Evolutionary conservation across 495 filamentous ascomycete genomes (phyloP).

Genomic region (Xylona heveae): DNA sequence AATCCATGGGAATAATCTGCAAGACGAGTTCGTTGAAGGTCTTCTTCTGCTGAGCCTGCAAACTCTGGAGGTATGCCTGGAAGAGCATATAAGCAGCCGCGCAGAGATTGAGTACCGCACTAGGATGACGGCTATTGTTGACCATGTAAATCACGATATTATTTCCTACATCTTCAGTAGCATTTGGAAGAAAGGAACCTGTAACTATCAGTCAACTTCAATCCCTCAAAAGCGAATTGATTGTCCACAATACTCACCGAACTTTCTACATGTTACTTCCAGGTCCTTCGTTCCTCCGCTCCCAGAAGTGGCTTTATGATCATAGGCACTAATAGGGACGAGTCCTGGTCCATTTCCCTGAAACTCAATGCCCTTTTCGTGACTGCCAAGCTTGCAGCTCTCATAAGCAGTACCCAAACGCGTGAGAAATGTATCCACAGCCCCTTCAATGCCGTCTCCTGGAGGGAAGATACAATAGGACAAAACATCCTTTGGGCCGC

Average conservation of each 20-base stretch:
- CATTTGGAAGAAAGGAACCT: conserved; percentile 23
- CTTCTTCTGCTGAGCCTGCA: conserved; percentile 22
- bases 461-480: conserved; percentile 63
- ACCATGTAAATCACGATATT: conserved; percentile 78
- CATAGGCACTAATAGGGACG: conserved; percentile 24
- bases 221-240: background rate
- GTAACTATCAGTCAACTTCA: background rate
- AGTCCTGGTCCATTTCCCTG: conserved; percentile 34
- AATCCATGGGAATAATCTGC: conserved; percentile 58
- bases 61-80: conserved; percentile 38
- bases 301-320: conserved; percentile 7
- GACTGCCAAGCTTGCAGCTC: conserved; percentile 52
- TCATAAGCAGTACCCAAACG: conserved; percentile 58
- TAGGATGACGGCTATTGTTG: conserved; percentile 45
- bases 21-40: conserved; percentile 49
- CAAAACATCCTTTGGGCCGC: conserved; percentile 58
- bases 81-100: conserved; percentile 57
- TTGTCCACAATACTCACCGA: conserved; percentile 9
- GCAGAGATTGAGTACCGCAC: conserved; percentile 53
- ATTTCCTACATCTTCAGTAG: conserved; percentile 21
- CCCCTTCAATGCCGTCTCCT: conserved; percentile 30
- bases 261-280: conserved; percentile 13
- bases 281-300: conserved; percentile 9
- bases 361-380: conserved; percentile 31
- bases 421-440: conserved; percentile 46